Base-by-base conservation (phyloP, 768 basidiomycete genomes). In the Tricholoma hemisulphureum region DNA sequence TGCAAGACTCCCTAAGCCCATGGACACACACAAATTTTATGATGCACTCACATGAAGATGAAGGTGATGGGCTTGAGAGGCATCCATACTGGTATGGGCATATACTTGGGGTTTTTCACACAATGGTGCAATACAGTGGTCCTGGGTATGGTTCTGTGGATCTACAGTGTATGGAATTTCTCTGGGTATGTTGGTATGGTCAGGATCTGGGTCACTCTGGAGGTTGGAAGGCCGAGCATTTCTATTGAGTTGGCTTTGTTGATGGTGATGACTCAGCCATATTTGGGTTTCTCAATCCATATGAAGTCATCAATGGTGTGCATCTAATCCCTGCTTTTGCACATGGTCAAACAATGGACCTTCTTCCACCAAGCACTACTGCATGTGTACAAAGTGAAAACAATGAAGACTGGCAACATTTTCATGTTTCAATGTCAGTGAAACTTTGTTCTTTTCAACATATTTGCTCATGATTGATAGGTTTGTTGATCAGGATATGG, bases 211-310 rank as follows among this genome's bases (percentile, higher is more conserved):
- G 35, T 5, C 67, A 62, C 50, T 29, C 43, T 3, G 64, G 57
- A 24, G 73, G 78, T 0, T 71, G 70, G 55, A 58, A 63, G 1
- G 35, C 56, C 0, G 57, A 67, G 6, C 65, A 66, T 0, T 67
- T 81, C 0, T 77, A 73, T 14, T 65, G 70, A 4, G 43, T 83
- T 21, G 71, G 71, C 0, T 83, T 80, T 60, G 59, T 82, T 0
- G 23, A 24, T 48, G 55, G 66, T 1, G 46, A 59, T 4, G 60
- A 62, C 2, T 4, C 37, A 39, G 13, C 37, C 37, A 68, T 75
- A 3, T 83, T 81, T 56, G 74, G 80, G 0, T 83, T 84, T 43
- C 21, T 83, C 0, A 68, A 82, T 59, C 80, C 80, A 0, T 39
- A 58, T 4, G 60, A 67, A 0, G 65, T 82, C 5, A 69, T 82